Evolutionary conservation across 1,284 basidiomycete species (phyloP), one percentile per base, ranked within the genome.

Genomic region (Marasmius oreades): DNA sequence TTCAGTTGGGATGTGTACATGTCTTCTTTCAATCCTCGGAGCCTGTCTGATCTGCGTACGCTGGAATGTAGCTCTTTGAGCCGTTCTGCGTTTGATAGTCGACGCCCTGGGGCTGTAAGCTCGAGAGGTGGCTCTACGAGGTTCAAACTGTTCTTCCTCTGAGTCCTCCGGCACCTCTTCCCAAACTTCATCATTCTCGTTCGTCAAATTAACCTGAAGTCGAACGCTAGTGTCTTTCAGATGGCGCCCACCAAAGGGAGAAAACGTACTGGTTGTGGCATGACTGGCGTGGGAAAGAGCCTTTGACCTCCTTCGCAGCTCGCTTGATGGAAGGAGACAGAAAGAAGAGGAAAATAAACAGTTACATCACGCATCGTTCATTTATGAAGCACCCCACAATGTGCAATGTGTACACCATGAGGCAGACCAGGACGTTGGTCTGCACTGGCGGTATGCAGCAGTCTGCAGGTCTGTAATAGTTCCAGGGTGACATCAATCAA

Each of bases 171-270:
- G 24, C 7, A 64, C 54, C 26, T 66, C 63, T 57, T 64, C 64
- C 64, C 64, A 66, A 31, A 22, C 43, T n/a, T 52, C 46, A 33
- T 53, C 50, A 20, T 60, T 55, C 39, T 64, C 63, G 16, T 42
- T n/a, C n/a, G n/a, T n/a, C n/a, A n/a, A n/a, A n/a, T n/a, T 42
- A 42, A 14, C 39, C 39, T 42, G 16, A 18, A 20, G n/a, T 31
- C 28, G n/a, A 42, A 42, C 11, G n/a, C 7, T 7, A 7, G 14
- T 18, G 39, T 20, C 39, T 42, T 16, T 42, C 11, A 5, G n/a
- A n/a, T 18, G 5, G 18, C 39, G 16, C 39, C 7, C 16, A 6
- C 11, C 3, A 50, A 8, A 50, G 26, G n/a, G n/a, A n/a, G n/a
- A 31, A n/a, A 31, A 18, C 10, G n/a, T n/a, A 31, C 47, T 33